Base-by-base conservation (phyloP, 495 filamentous ascomycete genomes). In the Platismatia glauca region DNA sequence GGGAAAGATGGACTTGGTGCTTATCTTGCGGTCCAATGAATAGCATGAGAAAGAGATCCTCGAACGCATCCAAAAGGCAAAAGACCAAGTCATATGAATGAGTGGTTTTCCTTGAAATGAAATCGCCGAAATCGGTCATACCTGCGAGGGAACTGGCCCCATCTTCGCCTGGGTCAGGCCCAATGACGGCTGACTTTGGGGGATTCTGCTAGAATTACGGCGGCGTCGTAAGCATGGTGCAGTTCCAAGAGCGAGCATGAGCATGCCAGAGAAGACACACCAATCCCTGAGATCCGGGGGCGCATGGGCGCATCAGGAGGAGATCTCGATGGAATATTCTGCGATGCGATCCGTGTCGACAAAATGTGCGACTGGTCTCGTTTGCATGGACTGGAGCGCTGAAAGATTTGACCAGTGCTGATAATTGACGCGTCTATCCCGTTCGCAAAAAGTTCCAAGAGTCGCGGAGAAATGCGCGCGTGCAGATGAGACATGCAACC, bases 261-360 rank as follows among this genome's bases (percentile, higher is more conserved):
- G 7, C 8, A 1, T 22, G 41, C 20, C 41, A 44, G 41, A 8
- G 41, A 20, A 43, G 13, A 43, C 15, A 22, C 3, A 5, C n/a
- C 48, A 18, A 22, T 16, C 52, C 6, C 29, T 16, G 12, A 27
- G 20, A 12, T 16, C 35, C 31, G 22, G 33, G n/a, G 38, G 35
- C 6, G 24, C 44, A 55, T 29, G 43, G 9, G 48, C 59, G 35
- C 41, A 16, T 55, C 24, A 41, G 16, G 13, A 55, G 18, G 24
- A 29, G 39, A 41, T 41, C 50, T 61, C 29, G 37, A 44, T 55
- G 38, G 27, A 18, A 16, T 20, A 43, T 29, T 35, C 41, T 56
- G 50, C 37, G 50, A 62, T 56, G 60, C 60, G 60, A 62, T 55
- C 60, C 60, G 60, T 62, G 3, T 56, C 24, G 24, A 24, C 27